Percentiles rank a stretch among this genome's conserved stretches.
These are phyloP conservation scores for Amanita subjunquillea DNA, from an alignment of 768 basidiomycete genomes.

Conservation along the genomic window DNA sequence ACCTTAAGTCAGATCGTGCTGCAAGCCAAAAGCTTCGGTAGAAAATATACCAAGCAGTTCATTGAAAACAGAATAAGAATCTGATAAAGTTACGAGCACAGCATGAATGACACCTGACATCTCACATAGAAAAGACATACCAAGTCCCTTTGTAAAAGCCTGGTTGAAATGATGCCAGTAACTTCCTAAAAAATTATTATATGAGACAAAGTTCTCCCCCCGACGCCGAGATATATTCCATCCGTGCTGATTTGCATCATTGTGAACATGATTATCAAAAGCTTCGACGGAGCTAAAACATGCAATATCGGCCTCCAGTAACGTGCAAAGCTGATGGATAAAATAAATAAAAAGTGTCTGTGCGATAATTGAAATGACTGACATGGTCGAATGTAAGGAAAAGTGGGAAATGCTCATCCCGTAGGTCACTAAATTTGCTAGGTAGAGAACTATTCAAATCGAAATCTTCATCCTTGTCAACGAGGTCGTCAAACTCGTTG, in stretches of 20 bases:
- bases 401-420: conserved; percentile 56
- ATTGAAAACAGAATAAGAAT: conserved; percentile 50
- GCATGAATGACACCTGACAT: not conserved
- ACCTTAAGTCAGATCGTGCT: not conserved
- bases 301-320: conserved; percentile 39
- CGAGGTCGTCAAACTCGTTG: conserved; percentile 15
- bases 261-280: not conserved
- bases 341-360: not conserved
- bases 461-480: conserved; percentile 32
- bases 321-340: conserved; percentile 33
- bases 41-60: conserved; percentile 48
- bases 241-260: conserved; percentile 6
- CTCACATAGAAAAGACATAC: conserved; percentile 22
- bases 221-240: not conserved
- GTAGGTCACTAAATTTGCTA: conserved; percentile 39
- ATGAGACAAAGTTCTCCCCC: conserved; percentile 24
- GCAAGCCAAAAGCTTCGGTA: not conserved
- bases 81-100: conserved; percentile 19
- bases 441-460: conserved; percentile 37
- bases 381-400: conserved; percentile 62
- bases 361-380: conserved; percentile 8
- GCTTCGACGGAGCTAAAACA: not conserved
- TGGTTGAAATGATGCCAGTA: conserved; percentile 59
- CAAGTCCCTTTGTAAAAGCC: conserved; percentile 37
- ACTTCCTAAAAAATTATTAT: conserved; percentile 30